phyloP scores from a whole-genome alignment of 208 protist species.

The Trypanosoma lewisi region DNA sequence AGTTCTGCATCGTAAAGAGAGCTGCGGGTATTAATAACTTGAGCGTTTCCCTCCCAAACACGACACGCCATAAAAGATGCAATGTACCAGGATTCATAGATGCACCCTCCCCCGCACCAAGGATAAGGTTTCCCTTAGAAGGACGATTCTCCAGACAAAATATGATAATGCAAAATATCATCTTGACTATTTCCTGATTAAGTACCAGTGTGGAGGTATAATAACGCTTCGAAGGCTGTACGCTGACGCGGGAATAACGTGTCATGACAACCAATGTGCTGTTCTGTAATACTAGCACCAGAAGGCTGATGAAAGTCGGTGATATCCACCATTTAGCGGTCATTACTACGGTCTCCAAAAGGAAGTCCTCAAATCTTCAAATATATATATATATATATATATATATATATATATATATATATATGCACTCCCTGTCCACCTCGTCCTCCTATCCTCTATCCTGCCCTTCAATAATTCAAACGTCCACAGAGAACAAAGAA shows the following conservation, averaged over 20 bases:
- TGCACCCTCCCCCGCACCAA: background rate
- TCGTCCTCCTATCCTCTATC: too few species aligned
- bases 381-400: too few species aligned
- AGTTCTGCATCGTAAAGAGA: conserved; percentile 79
- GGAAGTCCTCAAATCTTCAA: too few species aligned
- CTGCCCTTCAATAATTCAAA: too few species aligned
- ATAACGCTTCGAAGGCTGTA: conserved; percentile 39
- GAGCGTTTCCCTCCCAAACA: conserved; percentile 53
- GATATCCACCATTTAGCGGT: conserved; percentile 16
- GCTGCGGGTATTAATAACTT: conserved; percentile 57
- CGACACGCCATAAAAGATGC: conserved; percentile 24
- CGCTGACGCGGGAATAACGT: conserved; percentile 47
- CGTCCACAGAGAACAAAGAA: too few species aligned
- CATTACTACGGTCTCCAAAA: conserved; percentile 10
- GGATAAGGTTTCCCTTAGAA: background rate
- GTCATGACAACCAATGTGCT: conserved; percentile 73
- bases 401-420: too few species aligned
- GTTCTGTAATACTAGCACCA: conserved; percentile 78
- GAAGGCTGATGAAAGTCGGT: conserved; percentile 50
- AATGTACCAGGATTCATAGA: conserved; percentile 8
- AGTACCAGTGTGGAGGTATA: conserved; percentile 66
- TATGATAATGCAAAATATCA: conserved; percentile 62
- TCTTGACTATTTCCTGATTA: conserved; percentile 78
- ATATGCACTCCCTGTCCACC: too few species aligned
- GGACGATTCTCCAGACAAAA: conserved; percentile 28